A percentile compares a stretch with the other conserved stretches of the same genome.
Conservation (phyloP, 768 basidiomycete species). For the Scleroderma bovista region DNA sequence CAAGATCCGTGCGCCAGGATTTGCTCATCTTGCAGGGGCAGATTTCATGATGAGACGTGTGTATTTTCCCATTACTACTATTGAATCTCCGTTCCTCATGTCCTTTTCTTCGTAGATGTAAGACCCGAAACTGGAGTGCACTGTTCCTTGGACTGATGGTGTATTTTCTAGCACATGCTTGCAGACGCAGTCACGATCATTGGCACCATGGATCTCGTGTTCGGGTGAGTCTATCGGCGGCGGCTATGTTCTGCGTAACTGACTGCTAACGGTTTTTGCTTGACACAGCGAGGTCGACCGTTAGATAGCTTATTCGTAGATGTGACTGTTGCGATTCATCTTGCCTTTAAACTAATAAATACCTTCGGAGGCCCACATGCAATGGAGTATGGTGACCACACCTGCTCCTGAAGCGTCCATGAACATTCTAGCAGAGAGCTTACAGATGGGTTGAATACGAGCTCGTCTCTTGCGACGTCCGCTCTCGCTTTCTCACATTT, state of each 20-base stretch:
- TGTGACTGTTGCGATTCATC: neutral
- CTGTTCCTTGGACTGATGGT: too few species aligned
- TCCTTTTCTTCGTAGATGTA: slow-evolving; percentile 30
- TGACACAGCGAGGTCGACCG: slow-evolving; percentile 27
- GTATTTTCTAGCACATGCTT: slow-evolving; percentile 75
- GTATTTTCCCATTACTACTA: slow-evolving; percentile 25
- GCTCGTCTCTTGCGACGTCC: too few species aligned
- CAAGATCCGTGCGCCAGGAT: slow-evolving; percentile 95
- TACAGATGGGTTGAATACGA: too few species aligned
- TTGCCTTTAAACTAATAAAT: neutral
- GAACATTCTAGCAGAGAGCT: too few species aligned
- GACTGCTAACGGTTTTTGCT: neutral
- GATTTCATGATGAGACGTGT: slow-evolving; percentile 98
- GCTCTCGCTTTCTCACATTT: too few species aligned
- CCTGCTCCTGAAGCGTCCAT: too few species aligned
- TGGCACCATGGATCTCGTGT: slow-evolving; percentile 98
- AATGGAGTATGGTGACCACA: too few species aligned
- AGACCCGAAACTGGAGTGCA: too few species aligned
- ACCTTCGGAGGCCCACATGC: too few species aligned
- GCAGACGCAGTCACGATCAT: slow-evolving; percentile 96
- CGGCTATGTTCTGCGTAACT: neutral
- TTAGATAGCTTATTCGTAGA: slow-evolving; percentile 12
- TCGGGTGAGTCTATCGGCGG: slow-evolving; percentile 61
- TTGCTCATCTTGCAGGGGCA: slow-evolving; percentile 90
- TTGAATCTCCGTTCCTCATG: neutral